phyloP scores from a whole-genome alignment of 768 basidiomycete genomes.

The Glaciozyma antarctica region DNA sequence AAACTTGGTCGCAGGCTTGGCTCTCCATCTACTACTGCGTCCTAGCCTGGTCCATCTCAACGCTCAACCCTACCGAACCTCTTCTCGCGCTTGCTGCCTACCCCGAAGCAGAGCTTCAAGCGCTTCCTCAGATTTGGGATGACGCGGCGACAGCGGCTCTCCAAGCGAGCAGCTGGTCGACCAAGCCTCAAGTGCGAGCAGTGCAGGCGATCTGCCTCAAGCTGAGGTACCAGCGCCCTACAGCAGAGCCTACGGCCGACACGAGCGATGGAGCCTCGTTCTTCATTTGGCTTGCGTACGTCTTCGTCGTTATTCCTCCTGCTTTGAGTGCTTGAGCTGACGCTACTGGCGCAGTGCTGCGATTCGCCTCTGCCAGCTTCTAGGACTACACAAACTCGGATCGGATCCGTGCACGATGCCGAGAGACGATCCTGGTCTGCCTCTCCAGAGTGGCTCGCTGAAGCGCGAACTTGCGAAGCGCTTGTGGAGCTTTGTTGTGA shows the following conservation, averaged over 20 bases:
- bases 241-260: slow-evolving; percentile 6
- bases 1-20: not conserved
- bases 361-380: slow-evolving; percentile 11
- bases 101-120: slow-evolving; percentile 3
- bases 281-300: slow-evolving; percentile 8
- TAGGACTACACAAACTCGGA: slow-evolving; percentile 26
- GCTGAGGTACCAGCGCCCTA: slow-evolving; percentile 7
- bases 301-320: too few relatives aligned
- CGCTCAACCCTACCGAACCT: slow-evolving; percentile 12
- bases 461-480: slow-evolving; percentile 16
- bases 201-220: slow-evolving; percentile 1
- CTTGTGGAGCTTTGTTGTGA: not conserved
- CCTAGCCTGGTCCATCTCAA: not conserved
- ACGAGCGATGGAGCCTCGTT: slow-evolving; percentile 9
- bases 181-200: slow-evolving; percentile 15
- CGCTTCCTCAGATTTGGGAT: not conserved
- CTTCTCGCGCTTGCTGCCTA: slow-evolving; percentile 12
- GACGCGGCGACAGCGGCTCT: not conserved
- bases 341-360: not conserved
- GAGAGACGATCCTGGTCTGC: slow-evolving; percentile 11
- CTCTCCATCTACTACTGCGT: not conserved
- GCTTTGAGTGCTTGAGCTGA: too few relatives aligned
- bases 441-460: not conserved
- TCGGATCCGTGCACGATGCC: slow-evolving; percentile 19
- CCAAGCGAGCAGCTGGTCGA: not conserved